Percentiles rank a stretch among this genome's conserved stretches.
phyloP scores from a whole-genome alignment of 2,329 filamentous ascomycete species.

The Stagonosporopsis chrysanthemi region DNA sequence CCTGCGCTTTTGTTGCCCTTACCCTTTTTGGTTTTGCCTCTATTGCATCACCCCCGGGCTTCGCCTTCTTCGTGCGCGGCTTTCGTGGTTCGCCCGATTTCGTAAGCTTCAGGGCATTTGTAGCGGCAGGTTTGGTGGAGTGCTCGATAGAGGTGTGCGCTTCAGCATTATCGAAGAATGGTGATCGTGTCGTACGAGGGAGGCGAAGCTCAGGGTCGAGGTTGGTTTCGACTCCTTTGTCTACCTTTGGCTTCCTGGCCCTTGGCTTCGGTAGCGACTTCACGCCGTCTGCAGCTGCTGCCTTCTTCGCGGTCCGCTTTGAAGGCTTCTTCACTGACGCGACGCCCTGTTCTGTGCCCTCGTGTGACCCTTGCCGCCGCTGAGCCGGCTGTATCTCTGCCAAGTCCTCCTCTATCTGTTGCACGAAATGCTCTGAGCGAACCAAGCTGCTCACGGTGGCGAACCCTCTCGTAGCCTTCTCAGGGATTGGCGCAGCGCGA shows the following conservation, averaged over 20 bases:
- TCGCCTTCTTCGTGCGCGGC: slow-evolving; percentile 41
- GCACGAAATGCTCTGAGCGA: slow-evolving; percentile 38
- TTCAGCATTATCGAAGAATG: slow-evolving; percentile 27
- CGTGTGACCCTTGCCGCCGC: slow-evolving; percentile 5
- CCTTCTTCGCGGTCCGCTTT: slow-evolving; percentile 25
- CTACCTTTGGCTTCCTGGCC: slow-evolving; percentile 34
- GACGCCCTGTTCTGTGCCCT: background rate
- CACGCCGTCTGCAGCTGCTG: slow-evolving; percentile 15
- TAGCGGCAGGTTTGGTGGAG: slow-evolving; percentile 12
- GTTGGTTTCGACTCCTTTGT: slow-evolving; percentile 21
- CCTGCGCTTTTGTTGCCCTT: slow-evolving; percentile 36
- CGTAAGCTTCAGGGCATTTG: slow-evolving; percentile 22
- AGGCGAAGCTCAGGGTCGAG: slow-evolving; percentile 26
- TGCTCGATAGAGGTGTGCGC: background rate
- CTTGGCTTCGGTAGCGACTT: slow-evolving; percentile 37
- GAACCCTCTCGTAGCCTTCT: slow-evolving; percentile 39
- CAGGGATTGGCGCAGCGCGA: slow-evolving; percentile 36
- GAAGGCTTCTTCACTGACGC: slow-evolving; percentile 24
- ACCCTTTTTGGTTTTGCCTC: slow-evolving; percentile 35
- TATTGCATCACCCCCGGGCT: slow-evolving; percentile 18
- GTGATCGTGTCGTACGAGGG: slow-evolving; percentile 30
- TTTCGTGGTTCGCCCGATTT: slow-evolving; percentile 41
- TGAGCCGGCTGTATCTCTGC: slow-evolving; percentile 14
- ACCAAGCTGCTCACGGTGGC: slow-evolving; percentile 45
- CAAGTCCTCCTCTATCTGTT: slow-evolving; percentile 24